Evolutionary conservation across 2,329 filamentous ascomycete species (phyloP).

Genomic region (Clarireedia homoeocarpa): DNA sequence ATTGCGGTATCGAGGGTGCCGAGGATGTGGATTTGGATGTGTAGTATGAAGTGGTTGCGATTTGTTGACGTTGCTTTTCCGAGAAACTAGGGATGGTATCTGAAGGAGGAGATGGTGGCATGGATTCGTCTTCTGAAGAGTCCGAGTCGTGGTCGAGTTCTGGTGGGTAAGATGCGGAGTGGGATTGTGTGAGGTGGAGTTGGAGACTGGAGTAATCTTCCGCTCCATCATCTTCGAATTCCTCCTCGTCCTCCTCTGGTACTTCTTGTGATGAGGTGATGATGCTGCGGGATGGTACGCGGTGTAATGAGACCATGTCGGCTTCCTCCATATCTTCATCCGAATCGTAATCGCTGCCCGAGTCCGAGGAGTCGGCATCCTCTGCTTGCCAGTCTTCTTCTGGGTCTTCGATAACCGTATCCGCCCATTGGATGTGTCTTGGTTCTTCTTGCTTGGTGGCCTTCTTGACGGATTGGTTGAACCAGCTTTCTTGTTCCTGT

Average conservation of each 20-base stretch:
- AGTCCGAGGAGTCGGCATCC: conserved; percentile 44
- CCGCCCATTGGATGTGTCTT: conserved; percentile 80
- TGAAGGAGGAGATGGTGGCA: conserved; percentile 50
- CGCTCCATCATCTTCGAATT: conserved; percentile 45
- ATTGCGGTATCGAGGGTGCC: conserved; percentile 22
- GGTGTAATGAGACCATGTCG: conserved; percentile 39
- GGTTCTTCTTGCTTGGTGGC: conserved; percentile 50
- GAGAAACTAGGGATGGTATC: conserved; percentile 49
- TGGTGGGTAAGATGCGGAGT: conserved; percentile 52
- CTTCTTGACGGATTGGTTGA: conserved; percentile 87
- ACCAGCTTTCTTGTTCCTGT: conserved; percentile 93
- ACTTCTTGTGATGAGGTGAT: conserved; percentile 2
- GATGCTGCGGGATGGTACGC: conserved; percentile 36
- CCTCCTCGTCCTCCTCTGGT: conserved; percentile 31
- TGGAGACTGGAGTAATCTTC: conserved; percentile 59
- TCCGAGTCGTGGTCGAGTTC: conserved; percentile 63
- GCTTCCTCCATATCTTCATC: conserved; percentile 54
- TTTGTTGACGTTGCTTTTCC: conserved; percentile 42
- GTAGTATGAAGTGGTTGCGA: conserved; percentile 34
- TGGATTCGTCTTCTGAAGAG: conserved; percentile 61
- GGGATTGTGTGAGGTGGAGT: conserved; percentile 62
- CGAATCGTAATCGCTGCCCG: conserved; percentile 42
- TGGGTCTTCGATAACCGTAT: conserved; percentile 64
- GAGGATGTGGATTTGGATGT: conserved; percentile 25
- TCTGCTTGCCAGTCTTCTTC: conserved; percentile 61